Evolutionary conservation across 768 basidiomycete species (phyloP).

Genomic region (Ephemerocybe angulata): DNA sequence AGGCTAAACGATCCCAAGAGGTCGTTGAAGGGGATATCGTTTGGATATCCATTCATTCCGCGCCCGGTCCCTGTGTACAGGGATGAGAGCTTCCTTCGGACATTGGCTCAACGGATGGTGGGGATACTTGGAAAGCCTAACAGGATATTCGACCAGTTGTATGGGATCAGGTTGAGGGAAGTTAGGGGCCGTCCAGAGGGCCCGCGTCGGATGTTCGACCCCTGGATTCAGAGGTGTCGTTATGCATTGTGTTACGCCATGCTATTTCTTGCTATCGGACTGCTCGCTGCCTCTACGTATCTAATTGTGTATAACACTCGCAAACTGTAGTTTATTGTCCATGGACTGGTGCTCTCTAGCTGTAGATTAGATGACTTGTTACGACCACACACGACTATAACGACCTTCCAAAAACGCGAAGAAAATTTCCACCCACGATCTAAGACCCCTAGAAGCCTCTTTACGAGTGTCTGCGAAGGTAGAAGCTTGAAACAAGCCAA

Average conservation of each 20-base stretch:
- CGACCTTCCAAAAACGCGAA: no score
- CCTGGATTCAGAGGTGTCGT: conserved; percentile 55
- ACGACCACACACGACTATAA: not conserved
- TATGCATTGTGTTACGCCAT: conserved; percentile 55
- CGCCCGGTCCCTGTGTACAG: conserved; percentile 31
- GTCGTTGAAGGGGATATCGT: conserved; percentile 42
- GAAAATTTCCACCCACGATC: not conserved
- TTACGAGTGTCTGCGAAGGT: not conserved
- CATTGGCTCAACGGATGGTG: conserved; percentile 15
- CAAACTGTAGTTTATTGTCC: conserved; percentile 17
- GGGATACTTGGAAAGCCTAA: conserved; percentile 44
- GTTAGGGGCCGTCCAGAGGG: conserved; percentile 44
- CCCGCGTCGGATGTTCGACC: conserved; percentile 49
- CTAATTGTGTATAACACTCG: conserved; percentile 42
- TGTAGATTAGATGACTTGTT: not conserved
- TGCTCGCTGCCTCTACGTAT: conserved; percentile 36
- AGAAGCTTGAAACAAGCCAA: not conserved
- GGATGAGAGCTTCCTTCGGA: conserved; percentile 7
- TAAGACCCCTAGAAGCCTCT: not conserved
- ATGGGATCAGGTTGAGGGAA: conserved; percentile 40
- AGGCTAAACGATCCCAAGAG: conserved; percentile 43
- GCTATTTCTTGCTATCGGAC: conserved; percentile 38
- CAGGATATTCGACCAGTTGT: conserved; percentile 38
- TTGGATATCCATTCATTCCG: conserved; percentile 60
- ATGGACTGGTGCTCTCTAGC: not conserved